Percentiles rank a stretch among this genome's conserved stretches.
These are phyloP conservation scores for Collybiopsis luxurians DNA, from an alignment of 768 basidiomycete species.

Conservation along the genomic window DNA sequence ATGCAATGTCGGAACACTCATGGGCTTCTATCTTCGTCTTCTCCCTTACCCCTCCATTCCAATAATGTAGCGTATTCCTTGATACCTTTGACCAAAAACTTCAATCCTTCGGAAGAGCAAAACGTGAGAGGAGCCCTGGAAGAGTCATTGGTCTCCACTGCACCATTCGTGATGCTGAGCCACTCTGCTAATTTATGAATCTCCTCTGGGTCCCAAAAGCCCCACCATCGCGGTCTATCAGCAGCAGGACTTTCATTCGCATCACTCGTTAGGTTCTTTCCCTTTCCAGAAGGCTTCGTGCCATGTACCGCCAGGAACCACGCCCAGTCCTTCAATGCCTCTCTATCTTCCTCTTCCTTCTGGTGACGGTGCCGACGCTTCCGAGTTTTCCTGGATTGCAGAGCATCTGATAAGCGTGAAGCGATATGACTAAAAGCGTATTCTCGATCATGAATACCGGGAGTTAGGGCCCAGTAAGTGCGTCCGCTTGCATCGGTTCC, in stretches of 20 bases:
- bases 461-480: conserved; percentile 64
- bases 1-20: too few relatives aligned
- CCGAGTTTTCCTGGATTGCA: conserved; percentile 26
- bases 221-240: conserved; percentile 62
- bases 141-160: conserved; percentile 4
- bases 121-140: conserved; percentile 20
- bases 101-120: conserved; percentile 28
- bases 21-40: conserved; percentile 9
- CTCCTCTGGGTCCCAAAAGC: conserved; percentile 62
- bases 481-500: conserved; percentile 71
- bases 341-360: conserved; percentile 48
- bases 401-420: conserved; percentile 8
- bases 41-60: conserved; percentile 49
- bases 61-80: conserved; percentile 60
- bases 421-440: conserved; percentile 36
- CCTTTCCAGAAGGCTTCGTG: conserved; percentile 37
- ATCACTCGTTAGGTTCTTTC: conserved; percentile 18
- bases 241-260: too few relatives aligned
- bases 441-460: conserved; percentile 58
- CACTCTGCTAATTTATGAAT: conserved; percentile 65
- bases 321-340: conserved; percentile 57
- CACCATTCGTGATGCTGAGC: conserved; percentile 40
- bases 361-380: conserved; percentile 39
- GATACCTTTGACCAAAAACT: conserved; percentile 48
- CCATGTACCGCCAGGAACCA: conserved; percentile 83